These are phyloP conservation scores for Pneumocystis wakefieldiae DNA, from an alignment of 1,139 yeast genomes.

Conservation along the genomic window DNA sequence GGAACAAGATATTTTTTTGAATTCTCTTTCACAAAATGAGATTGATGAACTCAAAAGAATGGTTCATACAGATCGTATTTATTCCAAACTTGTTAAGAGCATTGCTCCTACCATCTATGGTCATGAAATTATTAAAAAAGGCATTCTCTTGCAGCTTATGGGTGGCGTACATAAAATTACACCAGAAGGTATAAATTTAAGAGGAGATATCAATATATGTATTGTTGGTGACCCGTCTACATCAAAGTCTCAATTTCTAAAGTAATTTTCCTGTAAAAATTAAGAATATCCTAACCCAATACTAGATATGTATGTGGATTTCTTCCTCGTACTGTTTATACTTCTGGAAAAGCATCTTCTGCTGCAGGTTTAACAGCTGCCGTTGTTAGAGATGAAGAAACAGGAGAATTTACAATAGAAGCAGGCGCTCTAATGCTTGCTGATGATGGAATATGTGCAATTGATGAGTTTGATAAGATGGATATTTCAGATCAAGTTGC, in stretches of 20 bases:
- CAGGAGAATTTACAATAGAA: conserved; percentile 93
- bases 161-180: conserved; percentile 96
- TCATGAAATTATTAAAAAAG: conserved; percentile 87
- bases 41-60: conserved; percentile 71
- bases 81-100: conserved; percentile 71
- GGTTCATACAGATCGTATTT: conserved; percentile 82
- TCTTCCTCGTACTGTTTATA: conserved; percentile 87
- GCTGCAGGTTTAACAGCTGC: conserved; percentile 99
- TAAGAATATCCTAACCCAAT: neutral
- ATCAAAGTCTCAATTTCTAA: conserved; percentile 87
- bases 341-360: conserved; percentile 96
- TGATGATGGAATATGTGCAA: conserved; percentile 96
- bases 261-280: conserved; percentile 20
- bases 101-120: conserved; percentile 97
- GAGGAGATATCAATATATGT: conserved; percentile 96
- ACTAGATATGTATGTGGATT: conserved; percentile 61
- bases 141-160: conserved; percentile 68
- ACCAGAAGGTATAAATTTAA: conserved; percentile 80
- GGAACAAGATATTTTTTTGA: conserved; percentile 68
- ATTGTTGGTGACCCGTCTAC: conserved; percentile 98
- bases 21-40: conserved; percentile 68
- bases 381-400: conserved; percentile 92
- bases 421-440: conserved; percentile 99
- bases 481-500: conserved; percentile 93
- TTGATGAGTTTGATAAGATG: conserved; percentile 98